Conservation (phyloP, 78 protist species). For the Dictyostelium capitatum region DNA sequence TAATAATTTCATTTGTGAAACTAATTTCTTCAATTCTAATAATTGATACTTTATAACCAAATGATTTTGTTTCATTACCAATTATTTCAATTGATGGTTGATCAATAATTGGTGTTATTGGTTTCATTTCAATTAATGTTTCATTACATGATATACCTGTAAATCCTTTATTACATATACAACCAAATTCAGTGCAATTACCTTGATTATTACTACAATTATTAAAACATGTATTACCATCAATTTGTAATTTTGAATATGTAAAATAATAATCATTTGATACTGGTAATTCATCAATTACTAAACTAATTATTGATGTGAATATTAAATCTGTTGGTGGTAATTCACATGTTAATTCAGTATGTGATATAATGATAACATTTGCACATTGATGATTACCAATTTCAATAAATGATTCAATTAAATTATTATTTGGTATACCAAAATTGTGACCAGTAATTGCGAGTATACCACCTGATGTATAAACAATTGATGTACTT, state of each 20-base stretch:
- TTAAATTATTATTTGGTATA: neutral
- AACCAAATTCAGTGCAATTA: neutral
- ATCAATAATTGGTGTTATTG: neutral
- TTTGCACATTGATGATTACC: neutral
- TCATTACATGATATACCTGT: neutral
- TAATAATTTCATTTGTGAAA: neutral
- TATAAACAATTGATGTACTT: neutral
- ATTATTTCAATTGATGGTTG: neutral
- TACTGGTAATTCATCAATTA: neutral
- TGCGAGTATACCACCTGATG: neutral
- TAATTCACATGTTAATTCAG: neutral
- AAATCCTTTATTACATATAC: neutral
- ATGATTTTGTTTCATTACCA: neutral
- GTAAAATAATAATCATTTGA: neutral
- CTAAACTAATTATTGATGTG: neutral
- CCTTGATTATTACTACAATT: neutral
- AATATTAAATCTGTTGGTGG: neutral
- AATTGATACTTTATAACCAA: neutral
- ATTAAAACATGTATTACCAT: too few relatives aligned
- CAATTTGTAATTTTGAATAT: neutral
- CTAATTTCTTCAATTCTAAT: neutral
- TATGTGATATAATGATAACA: neutral
- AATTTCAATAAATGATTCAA: neutral
- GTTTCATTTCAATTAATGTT: neutral
- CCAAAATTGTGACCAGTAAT: neutral